These are phyloP conservation scores for Scutellaria barbata DNA, from an alignment of 257 asterid species.

Conservation along the genomic window DNA sequence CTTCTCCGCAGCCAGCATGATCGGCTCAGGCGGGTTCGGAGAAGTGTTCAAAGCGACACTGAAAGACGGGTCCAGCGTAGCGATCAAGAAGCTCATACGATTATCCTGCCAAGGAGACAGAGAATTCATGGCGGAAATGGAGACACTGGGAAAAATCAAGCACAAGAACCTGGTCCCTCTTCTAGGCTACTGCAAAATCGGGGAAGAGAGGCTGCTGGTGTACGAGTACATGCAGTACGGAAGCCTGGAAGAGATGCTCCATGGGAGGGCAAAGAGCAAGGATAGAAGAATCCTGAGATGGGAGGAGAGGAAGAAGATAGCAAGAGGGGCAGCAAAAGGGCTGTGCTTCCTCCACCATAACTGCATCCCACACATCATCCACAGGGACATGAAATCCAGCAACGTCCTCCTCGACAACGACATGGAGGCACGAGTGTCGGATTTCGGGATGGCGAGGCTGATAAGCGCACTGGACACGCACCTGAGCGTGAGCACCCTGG, in stretches of 20 bases:
- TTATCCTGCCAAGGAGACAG: constrained; percentile 86
- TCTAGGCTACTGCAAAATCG: constrained; percentile 85
- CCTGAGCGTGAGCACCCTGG: constrained; percentile 83
- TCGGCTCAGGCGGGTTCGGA: constrained; percentile 94
- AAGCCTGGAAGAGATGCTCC: constrained; percentile 88
- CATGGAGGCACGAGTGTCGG: constrained; percentile 87
- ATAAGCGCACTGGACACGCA: constrained; percentile 93
- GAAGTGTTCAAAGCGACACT: constrained; percentile 89
- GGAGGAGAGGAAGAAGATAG: constrained; percentile 88
- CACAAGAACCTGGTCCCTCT: constrained; percentile 86
- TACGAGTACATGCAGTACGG: constrained; percentile 88
- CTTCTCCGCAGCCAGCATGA: constrained; percentile 82
- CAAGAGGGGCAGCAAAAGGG: constrained; percentile 91
- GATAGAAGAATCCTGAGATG: constrained; percentile 57
- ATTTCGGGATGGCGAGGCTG: constrained; percentile 94
- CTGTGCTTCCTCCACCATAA: constrained; percentile 93
- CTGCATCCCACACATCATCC: constrained; percentile 96
- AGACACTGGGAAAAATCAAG: constrained; percentile 87
- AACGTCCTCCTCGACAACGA: constrained; percentile 79
- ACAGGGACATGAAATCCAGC: constrained; percentile 95
- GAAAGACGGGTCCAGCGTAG: constrained; percentile 91
- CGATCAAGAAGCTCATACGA: constrained; percentile 84
- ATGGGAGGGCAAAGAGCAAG: constrained; percentile 44
- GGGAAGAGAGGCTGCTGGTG: constrained; percentile 85
- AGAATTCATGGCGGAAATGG: constrained; percentile 99